Conservation (phyloP, 1,139 yeast genomes). For the Sugiyamaella xylanicola region DNA sequence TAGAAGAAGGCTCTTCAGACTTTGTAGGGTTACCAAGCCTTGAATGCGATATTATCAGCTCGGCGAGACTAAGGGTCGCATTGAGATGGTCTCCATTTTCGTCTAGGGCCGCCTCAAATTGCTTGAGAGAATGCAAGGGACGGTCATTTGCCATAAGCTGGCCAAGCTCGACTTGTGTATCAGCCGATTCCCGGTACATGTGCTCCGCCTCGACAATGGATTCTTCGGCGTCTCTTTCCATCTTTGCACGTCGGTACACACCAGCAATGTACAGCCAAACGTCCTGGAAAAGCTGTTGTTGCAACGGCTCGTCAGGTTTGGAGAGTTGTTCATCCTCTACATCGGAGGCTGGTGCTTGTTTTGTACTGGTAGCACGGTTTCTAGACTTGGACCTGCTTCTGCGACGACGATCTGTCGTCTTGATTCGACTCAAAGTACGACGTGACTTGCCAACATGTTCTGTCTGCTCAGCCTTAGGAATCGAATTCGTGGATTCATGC, state of each 20-base stretch:
- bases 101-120: slow-evolving; percentile 69
- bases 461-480: not conserved
- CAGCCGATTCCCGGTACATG: slow-evolving; percentile 52
- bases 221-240: slow-evolving; percentile 63
- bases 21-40: slow-evolving; percentile 14
- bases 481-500: not conserved
- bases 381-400: not conserved
- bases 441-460: slow-evolving; percentile 3
- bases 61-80: slow-evolving; percentile 69
- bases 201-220: slow-evolving; percentile 74
- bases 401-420: slow-evolving; percentile 1
- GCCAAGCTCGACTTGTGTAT: slow-evolving; percentile 60
- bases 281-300: slow-evolving; percentile 53
- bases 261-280: slow-evolving; percentile 78
- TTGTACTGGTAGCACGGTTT: not conserved
- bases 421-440: slow-evolving; percentile 4
- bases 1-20: not conserved
- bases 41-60: slow-evolving; percentile 52
- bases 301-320: slow-evolving; percentile 19
- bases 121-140: slow-evolving; percentile 56
- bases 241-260: slow-evolving; percentile 60
- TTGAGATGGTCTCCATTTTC: slow-evolving; percentile 53
- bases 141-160: slow-evolving; percentile 46
- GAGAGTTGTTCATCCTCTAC: slow-evolving; percentile 10
- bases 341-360: slow-evolving; percentile 5